Conservation (phyloP, 1,139 yeast genomes). For the Scheffersomyces cryptocercus region DNA sequence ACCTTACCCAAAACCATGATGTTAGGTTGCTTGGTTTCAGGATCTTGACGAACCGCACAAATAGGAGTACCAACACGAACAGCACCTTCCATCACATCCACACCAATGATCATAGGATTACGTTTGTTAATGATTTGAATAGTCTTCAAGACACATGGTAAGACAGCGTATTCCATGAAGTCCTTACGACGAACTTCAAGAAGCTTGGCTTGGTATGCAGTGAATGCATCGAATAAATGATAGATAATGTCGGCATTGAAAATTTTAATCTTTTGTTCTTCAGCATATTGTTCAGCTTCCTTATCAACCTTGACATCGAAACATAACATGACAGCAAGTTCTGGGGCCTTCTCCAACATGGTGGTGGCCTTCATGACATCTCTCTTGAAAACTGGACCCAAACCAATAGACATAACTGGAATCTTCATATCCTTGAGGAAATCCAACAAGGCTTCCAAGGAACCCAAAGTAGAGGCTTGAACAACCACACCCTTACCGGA, state of each 20-base stretch:
- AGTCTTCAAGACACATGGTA: slow-evolving; percentile 94
- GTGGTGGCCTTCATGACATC: slow-evolving; percentile 97
- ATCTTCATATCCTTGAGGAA: slow-evolving; percentile 98
- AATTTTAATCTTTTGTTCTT: slow-evolving; percentile 85
- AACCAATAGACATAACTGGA: slow-evolving; percentile 97
- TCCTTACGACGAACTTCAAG: slow-evolving; percentile 90
- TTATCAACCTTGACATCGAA: slow-evolving; percentile 96
- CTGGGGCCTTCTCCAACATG: slow-evolving; percentile 96
- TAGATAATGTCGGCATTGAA: slow-evolving; percentile 96
- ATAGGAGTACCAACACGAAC: slow-evolving; percentile 93
- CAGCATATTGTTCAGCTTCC: slow-evolving; percentile 98
- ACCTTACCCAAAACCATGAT: slow-evolving; percentile 82
- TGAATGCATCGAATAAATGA: slow-evolving; percentile 92
- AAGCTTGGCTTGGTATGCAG: slow-evolving; percentile 85
- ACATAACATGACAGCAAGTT: slow-evolving; percentile 94
- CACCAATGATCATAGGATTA: slow-evolving; percentile 99
- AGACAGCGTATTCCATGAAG: slow-evolving; percentile 83
- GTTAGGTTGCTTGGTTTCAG: slow-evolving; percentile 74
- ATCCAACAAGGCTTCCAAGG: slow-evolving; percentile 93
- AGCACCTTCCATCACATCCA: slow-evolving; percentile 90
- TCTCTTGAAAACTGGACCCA: slow-evolving; percentile 97
- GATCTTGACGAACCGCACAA: slow-evolving; percentile 88
- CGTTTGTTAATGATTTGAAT: slow-evolving; percentile 97
- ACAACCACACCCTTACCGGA: slow-evolving; percentile 97
- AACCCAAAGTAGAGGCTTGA: slow-evolving; percentile 97